Conservation (phyloP, 2,329 filamentous ascomycete species). For the Clarireedia sp. region DNA sequence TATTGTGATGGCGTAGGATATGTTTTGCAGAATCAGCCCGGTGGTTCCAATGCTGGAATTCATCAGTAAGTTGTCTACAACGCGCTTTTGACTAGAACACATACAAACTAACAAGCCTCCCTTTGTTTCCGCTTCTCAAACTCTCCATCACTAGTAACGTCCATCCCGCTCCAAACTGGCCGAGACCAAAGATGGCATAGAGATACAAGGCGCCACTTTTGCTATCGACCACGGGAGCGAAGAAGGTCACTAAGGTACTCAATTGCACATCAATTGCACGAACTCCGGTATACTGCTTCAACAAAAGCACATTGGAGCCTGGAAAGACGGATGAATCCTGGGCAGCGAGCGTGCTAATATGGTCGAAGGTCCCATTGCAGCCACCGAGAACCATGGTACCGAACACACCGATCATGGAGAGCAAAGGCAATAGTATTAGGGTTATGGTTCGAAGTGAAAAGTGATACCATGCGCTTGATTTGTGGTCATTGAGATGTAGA, state of each 20-base stretch:
- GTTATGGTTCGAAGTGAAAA: slow-evolving; percentile 13
- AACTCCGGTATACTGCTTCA: slow-evolving; percentile 21
- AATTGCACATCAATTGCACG: slow-evolving; percentile 20
- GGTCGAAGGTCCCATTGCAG: slow-evolving; percentile 19
- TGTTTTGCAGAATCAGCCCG: slow-evolving; percentile 35
- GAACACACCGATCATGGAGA: slow-evolving; percentile 15
- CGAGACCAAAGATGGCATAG: slow-evolving; percentile 19
- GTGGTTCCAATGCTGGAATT: slow-evolving; percentile 30
- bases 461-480: slow-evolving; percentile 10
- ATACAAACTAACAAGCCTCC: slow-evolving; percentile 36
- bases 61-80: slow-evolving; percentile 1
- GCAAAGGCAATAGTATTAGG: slow-evolving; percentile 16
- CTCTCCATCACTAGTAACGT: slow-evolving; percentile 35
- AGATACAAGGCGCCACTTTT: slow-evolving; percentile 14
- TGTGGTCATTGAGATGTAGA: slow-evolving; percentile 3
- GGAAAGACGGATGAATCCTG: slow-evolving; percentile 11
- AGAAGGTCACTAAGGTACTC: slow-evolving; percentile 21
- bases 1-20: slow-evolving; percentile 37
- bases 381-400: slow-evolving; percentile 14
- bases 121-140: slow-evolving; percentile 36
- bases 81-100: slow-evolving; percentile 11
- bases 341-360: slow-evolving; percentile 9
- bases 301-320: slow-evolving; percentile 12
- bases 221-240: slow-evolving; percentile 19
- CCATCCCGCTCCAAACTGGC: slow-evolving; percentile 26